Base-by-base conservation (phyloP, 305 asterid species). In the Fraxinus sp. region DNA sequence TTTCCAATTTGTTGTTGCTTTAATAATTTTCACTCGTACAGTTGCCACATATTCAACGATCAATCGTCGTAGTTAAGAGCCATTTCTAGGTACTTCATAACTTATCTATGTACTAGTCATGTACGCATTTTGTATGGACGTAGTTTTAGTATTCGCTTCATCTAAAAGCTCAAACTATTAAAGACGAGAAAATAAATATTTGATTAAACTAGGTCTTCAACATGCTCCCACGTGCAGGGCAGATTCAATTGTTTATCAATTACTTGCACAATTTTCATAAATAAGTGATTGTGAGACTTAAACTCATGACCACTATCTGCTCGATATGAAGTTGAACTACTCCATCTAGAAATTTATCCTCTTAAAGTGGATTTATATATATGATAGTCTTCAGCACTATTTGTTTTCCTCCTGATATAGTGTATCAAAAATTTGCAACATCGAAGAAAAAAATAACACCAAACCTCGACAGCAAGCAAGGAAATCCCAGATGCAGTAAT, bases 401-500 rank as follows among this genome's bases (percentile, higher is more conserved):
- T 3, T 55, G 24, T 16, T n/a, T 55, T 55, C 64, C 64, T 55
- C 55, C 64, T 5, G 22, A 55, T 4, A n/a, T 4, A 18, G 28
- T n/a, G 68, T 4, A 10, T 43, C 5, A 13, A 7, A 5, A 46
- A 68, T 14, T 68, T 49, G 41, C 64, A 75, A 28, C 79, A 39
- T 71, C 36, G 49, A 36, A 83, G 37, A 57, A 83, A 77, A 81
- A 20, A 24, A 80, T 81, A 10, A 55, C 11, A 82, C 46, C 55
- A 84, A 70, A 93, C 97, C 97, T 90, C 92, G 92, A 79, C 85
- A 86, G 82, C 85, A 70, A 90, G 92, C 86, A 92, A 86, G 9
- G 87, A 89, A 84, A 94, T 89, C 76, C 97, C 98, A 49, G 91
- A 90, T 46, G 94, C 82, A 66, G 87, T 88, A 80, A 94, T 90